Percentiles rank a stretch among this genome's conserved stretches.
Conservation (phyloP, 805 yeast genomes). For the Candida ipomoeae region DNA sequence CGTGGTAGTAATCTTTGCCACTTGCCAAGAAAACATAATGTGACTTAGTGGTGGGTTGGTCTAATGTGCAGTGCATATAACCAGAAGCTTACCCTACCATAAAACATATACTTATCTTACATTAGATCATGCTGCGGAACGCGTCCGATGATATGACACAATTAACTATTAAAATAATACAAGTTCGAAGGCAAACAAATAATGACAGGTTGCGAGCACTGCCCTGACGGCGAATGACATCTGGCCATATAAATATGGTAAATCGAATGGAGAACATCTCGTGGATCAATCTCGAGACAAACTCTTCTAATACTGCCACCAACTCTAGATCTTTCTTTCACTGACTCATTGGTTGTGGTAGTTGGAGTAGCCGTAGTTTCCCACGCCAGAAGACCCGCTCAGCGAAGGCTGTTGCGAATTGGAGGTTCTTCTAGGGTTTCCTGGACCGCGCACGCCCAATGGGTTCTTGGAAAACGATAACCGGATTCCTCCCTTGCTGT, state of each 20-base stretch:
- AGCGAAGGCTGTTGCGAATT: conserved; percentile 22
- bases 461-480: conserved; percentile 95
- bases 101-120: too few relatives aligned
- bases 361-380: conserved; percentile 36
- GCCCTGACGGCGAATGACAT: not conserved
- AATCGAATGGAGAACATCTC: not conserved
- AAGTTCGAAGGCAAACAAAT: conserved; percentile 1
- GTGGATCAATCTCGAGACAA: not conserved
- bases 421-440: conserved; percentile 40
- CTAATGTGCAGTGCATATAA: not conserved
- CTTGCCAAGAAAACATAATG: too few relatives aligned
- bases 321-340: too few relatives aligned
- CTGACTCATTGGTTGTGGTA: conserved; percentile 15
- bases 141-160: conserved; percentile 3
- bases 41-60: too few relatives aligned
- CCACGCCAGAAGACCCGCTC: conserved; percentile 22
- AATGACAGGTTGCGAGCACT: not conserved
- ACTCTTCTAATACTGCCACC: not conserved
- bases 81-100: too few relatives aligned
- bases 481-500: conserved; percentile 89
- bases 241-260: too few relatives aligned
- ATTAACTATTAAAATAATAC: conserved; percentile 5
- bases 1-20: too few relatives aligned
- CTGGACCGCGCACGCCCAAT: conserved; percentile 85
- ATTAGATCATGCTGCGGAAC: not conserved